phyloP scores from a whole-genome alignment of 345 rosid species.

The Hypericum perforatum region DNA sequence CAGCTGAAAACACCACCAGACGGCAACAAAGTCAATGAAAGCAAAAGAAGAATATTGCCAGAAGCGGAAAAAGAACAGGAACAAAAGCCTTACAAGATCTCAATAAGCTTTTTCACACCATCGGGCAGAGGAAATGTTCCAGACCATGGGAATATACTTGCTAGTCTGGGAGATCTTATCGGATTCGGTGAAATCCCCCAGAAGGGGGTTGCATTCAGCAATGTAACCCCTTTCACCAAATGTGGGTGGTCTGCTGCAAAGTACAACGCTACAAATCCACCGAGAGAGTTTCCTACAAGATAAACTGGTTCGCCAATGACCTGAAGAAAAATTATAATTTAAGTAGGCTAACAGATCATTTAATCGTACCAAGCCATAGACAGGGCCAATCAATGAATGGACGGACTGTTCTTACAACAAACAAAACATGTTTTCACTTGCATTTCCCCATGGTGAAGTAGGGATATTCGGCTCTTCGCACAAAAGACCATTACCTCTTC shows the following conservation, averaged over 20 bases:
- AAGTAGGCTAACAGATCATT: no score
- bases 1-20: constrained; percentile 32
- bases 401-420: no score
- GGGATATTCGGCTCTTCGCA: no score
- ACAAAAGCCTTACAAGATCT: constrained; percentile 48
- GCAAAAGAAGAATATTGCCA: neutral
- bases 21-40: neutral
- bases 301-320: constrained; percentile 89
- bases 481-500: constrained; percentile 63
- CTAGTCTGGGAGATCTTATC: constrained; percentile 51
- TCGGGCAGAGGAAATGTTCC: constrained; percentile 86
- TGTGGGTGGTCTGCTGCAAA: constrained; percentile 81
- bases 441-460: no score
- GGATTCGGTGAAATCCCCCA: constrained; percentile 97
- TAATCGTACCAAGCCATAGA: no score
- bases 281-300: constrained; percentile 85
- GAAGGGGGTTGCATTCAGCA: constrained; percentile 92
- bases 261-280: constrained; percentile 81
- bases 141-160: constrained; percentile 72
- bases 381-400: no score
- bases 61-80: neutral
- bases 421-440: no score
- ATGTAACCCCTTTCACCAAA: constrained; percentile 76
- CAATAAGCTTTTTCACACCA: constrained; percentile 65
- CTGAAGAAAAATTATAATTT: constrained; percentile 23